Base-by-base conservation (phyloP, 768 basidiomycete genomes). In the Clavaria fumosa region DNA sequence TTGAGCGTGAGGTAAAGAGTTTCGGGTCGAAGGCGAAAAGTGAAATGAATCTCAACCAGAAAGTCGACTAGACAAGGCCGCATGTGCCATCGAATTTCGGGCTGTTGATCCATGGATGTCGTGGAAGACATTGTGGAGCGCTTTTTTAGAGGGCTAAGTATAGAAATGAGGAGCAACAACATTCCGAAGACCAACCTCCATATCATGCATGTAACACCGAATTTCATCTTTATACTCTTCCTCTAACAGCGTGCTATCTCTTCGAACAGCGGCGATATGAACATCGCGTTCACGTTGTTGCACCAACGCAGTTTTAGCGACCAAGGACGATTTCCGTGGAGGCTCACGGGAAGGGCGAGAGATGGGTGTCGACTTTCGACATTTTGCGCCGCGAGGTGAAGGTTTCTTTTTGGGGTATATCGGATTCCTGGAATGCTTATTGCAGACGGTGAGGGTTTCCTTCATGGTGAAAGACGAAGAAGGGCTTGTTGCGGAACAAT, bases 61-160 rank as follows among this genome's bases (percentile, higher is more conserved):
- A 99, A 99, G 58, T 99, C 95, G 54, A 97, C 88, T 31, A 99
- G 77, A 64, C 85, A 93, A 23, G 88, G 88, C 24, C 95, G 86
- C 95, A 99, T 99, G 60, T 91, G 86, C 95, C 95, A 97, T 50
- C 81, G 71, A 53, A 99, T 89, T 60, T 99, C 95, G 23, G 95
- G 93, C 54, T 99, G 95, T 62, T 91, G 88, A 56, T 99, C 95
- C 86, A 99, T 99, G 35, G 89, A 88, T 45, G 89, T 72, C 24
- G 79, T 75, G n/a, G 81, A 89, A 20, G 83, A 83, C 72, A 85
- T 81, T 24, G 93, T 97, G 50, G 57, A 73, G 41, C 69, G 71
- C 90, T 91, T 43, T 37, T 43, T 41, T 43, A 43, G 44, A 39
- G 48, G 32, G 43, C 46, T 39, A 52, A 32, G 37, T 38, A 26